phyloP scores from a whole-genome alignment of 306 rosid genomes.

The Castanopsis chinensis region DNA sequence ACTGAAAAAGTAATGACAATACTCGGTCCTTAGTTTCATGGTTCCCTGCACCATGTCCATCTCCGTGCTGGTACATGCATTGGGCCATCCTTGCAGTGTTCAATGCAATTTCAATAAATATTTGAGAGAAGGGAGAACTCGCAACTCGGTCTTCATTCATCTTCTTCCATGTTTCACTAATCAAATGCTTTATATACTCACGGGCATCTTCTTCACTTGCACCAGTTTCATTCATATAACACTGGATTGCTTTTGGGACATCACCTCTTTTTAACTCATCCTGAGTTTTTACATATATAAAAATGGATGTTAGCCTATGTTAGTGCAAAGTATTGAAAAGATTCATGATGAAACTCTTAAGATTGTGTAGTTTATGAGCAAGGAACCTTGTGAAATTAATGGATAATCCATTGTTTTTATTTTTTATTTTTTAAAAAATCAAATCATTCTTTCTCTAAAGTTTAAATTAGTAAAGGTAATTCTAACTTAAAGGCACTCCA shows the following conservation, averaged over 20 bases:
- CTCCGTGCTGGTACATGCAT: constrained; percentile 13
- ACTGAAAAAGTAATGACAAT: background rate
- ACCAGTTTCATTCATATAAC: constrained; percentile 27
- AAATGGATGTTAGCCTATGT: too few species aligned
- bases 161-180: constrained; percentile 13
- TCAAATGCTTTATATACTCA: background rate
- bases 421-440: too few species aligned
- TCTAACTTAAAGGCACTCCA: too few species aligned
- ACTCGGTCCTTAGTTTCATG: constrained; percentile 3
- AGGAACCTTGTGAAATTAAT: too few species aligned
- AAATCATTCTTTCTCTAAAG: too few species aligned
- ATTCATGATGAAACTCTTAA: background rate
- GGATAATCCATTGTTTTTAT: too few species aligned
- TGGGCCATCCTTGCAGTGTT: constrained; percentile 14
- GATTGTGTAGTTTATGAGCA: background rate
- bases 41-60: background rate
- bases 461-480: too few species aligned
- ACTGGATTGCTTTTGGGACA: constrained; percentile 12
- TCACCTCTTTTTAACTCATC: constrained; percentile 20
- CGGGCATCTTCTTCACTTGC: constrained; percentile 12
- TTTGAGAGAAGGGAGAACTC: background rate
- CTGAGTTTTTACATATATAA: background rate
- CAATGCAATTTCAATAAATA: background rate
- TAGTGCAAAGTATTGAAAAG: too few species aligned
- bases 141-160: constrained; percentile 1